Evolutionary conservation across 2,329 filamentous ascomycete genomes (phyloP).

Genomic region (Monosporascus sp.): DNA sequence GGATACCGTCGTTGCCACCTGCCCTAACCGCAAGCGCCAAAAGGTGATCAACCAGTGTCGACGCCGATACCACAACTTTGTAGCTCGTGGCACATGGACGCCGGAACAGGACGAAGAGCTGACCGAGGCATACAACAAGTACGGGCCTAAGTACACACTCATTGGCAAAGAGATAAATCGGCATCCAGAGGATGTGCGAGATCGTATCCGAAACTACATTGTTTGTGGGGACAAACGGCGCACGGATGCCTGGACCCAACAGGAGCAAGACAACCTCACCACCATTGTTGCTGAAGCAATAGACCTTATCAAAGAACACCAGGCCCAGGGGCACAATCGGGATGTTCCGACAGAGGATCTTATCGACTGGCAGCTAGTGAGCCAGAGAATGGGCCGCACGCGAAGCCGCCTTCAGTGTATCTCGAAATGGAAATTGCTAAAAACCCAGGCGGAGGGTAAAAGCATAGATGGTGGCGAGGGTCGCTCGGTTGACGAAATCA

Average conservation of each 20-base stretch:
- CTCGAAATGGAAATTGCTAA: slow-evolving; percentile 57
- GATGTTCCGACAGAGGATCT: slow-evolving; percentile 42
- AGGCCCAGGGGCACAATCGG: slow-evolving; percentile 24
- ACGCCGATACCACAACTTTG: slow-evolving; percentile 61
- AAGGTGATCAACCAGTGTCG: slow-evolving; percentile 54
- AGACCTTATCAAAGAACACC: slow-evolving; percentile 37
- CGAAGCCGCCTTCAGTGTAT: slow-evolving; percentile 64
- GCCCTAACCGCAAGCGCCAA: slow-evolving; percentile 45
- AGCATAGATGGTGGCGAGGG: slow-evolving; percentile 16
- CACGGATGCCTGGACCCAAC: slow-evolving; percentile 52
- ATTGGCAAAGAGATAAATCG: slow-evolving; percentile 61
- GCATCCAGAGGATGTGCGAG: slow-evolving; percentile 59
- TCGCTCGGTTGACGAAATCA: slow-evolving; percentile 16
- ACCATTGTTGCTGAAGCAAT: slow-evolving; percentile 49
- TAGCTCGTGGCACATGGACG: slow-evolving; percentile 55
- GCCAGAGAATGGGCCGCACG: slow-evolving; percentile 53
- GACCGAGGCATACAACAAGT: slow-evolving; percentile 36
- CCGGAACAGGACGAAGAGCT: slow-evolving; percentile 53
- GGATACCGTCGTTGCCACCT: slow-evolving; percentile 40
- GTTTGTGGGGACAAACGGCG: slow-evolving; percentile 49
- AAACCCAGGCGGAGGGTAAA: slow-evolving; percentile 13
- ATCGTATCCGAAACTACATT: slow-evolving; percentile 65
- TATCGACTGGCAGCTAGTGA: slow-evolving; percentile 63
- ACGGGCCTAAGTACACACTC: slow-evolving; percentile 53
- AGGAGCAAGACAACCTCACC: slow-evolving; percentile 53